Percentiles rank a stretch among this genome's conserved stretches.
These are phyloP conservation scores for Antitrichia curtipendula DNA, from an alignment of 225 moss, liverwort and hornwort species.

Conservation along the genomic window DNA sequence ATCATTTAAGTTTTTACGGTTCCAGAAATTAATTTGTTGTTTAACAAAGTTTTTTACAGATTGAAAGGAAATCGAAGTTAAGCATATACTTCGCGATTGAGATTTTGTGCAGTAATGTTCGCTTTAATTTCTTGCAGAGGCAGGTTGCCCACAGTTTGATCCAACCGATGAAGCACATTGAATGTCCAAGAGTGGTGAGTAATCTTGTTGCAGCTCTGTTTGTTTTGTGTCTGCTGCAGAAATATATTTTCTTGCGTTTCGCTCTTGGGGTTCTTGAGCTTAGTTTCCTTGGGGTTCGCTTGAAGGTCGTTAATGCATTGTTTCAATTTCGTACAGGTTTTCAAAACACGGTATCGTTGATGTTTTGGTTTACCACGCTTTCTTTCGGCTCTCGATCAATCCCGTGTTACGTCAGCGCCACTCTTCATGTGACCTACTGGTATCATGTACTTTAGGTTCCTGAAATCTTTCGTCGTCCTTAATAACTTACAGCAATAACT, in stretches of 20 bases:
- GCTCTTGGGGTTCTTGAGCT: not conserved
- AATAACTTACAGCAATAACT: not conserved
- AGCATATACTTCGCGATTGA: not conserved
- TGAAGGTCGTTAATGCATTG: not conserved
- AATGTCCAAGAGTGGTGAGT: not conserved
- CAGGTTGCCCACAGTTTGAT: not conserved
- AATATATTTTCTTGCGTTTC: not conserved
- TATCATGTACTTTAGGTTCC: not conserved
- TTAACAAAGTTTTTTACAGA: not conserved
- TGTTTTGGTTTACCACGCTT: not conserved
- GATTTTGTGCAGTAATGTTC: not conserved
- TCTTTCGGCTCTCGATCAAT: not conserved
- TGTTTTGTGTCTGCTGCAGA: not conserved
- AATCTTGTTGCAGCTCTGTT: not conserved
- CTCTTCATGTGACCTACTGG: not conserved
- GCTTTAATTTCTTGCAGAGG: not conserved
- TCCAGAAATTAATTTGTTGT: not conserved
- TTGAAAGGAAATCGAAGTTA: not conserved
- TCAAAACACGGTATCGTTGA: not conserved
- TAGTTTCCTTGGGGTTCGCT: not conserved
- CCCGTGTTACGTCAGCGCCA: not conserved
- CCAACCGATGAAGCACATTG: not conserved
- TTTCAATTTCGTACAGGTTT: not conserved
- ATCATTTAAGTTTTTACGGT: not conserved
- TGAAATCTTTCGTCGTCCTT: not conserved